These are phyloP conservation scores for Fraxinus angustifolia DNA, from an alignment of 305 asterid genomes.

Conservation along the genomic window DNA sequence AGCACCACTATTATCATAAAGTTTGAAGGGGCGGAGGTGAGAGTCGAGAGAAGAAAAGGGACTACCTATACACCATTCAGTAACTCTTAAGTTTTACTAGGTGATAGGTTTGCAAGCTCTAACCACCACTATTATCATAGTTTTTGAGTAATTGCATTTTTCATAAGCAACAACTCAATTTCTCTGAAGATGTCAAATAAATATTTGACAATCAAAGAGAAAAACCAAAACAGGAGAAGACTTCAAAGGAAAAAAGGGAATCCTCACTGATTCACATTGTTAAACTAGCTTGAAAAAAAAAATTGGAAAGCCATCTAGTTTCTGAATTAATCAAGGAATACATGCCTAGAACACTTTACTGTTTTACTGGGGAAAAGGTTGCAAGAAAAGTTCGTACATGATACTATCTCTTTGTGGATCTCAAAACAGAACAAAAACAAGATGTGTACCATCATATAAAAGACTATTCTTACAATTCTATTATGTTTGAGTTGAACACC, in stretches of 20 bases:
- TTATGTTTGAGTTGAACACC: conserved; percentile 1
- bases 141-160: background rate
- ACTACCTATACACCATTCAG: background rate
- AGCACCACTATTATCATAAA: background rate
- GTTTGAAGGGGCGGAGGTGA: background rate
- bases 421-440: background rate
- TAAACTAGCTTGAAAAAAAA: background rate
- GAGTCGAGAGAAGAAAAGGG: background rate
- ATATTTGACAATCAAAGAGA: background rate
- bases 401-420: background rate
- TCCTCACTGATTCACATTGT: background rate
- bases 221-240: background rate
- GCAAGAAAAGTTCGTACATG: background rate
- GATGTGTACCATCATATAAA: background rate
- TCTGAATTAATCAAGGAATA: background rate
- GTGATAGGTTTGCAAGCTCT: background rate
- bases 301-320: background rate
- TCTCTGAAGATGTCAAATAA: background rate
- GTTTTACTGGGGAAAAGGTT: background rate
- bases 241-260: background rate
- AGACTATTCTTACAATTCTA: background rate
- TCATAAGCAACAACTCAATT: background rate
- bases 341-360: background rate
- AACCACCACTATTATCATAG: background rate
- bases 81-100: background rate